Conservation (phyloP, 768 basidiomycete species). For the Xanthoconium stramineum region DNA sequence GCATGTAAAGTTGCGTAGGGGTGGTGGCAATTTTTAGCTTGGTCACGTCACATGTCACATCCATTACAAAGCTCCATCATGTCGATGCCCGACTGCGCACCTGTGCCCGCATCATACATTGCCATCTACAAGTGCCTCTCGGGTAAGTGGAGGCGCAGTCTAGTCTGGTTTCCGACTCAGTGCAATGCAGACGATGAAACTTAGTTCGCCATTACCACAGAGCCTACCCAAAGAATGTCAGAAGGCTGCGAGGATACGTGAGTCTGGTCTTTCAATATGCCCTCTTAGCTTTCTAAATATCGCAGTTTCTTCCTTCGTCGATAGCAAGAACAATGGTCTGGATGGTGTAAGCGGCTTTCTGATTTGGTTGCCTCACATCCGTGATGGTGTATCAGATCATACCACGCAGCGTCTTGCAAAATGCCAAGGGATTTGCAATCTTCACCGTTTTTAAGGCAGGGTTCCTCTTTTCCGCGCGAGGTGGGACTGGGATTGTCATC, state of each 20-base stretch:
- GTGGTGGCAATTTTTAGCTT: not conserved
- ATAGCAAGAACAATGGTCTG: conserved; percentile 74
- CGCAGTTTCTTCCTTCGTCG: conserved; percentile 81
- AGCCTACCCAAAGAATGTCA: conserved; percentile 74
- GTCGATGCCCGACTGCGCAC: conserved; percentile 23
- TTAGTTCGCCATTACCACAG: conserved; percentile 50
- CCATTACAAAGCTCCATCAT: conserved; percentile 17
- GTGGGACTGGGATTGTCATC: conserved; percentile 84
- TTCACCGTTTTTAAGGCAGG: conserved; percentile 80
- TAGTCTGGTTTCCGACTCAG: not conserved
- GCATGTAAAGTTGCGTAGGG: not conserved
- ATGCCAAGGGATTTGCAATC: conserved; percentile 80
- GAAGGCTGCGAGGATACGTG: conserved; percentile 87
- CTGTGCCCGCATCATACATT: not conserved
- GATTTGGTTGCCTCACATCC: not conserved
- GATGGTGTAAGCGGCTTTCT: conserved; percentile 55
- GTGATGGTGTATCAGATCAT: conserved; percentile 40
- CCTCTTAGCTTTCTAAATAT: not conserved
- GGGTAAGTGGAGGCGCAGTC: not conserved
- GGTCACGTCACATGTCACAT: conserved; percentile 22
- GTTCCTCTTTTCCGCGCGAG: conserved; percentile 71
- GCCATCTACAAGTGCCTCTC: not conserved
- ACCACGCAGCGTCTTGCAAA: conserved; percentile 51
- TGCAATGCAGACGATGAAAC: conserved; percentile 37
- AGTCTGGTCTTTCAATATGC: conserved; percentile 21